Base-by-base conservation (phyloP, 2,329 filamentous ascomycete genomes). In the Mycosphaerella sp. region DNA sequence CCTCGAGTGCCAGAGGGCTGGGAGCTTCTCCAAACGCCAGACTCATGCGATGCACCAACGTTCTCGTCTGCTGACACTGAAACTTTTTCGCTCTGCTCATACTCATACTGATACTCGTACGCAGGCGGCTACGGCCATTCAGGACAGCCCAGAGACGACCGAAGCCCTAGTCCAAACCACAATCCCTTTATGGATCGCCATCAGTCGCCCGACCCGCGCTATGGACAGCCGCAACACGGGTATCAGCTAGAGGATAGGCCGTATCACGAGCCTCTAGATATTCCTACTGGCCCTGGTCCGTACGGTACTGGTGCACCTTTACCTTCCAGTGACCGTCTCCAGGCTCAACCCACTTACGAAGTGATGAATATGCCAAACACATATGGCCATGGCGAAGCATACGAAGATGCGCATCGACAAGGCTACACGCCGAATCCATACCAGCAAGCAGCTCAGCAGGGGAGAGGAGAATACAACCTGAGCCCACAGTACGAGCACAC, bases 231-330 rank as follows among this genome's bases (percentile, higher is more conserved):
- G 85, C 83, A 46, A 29, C 74, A 86, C 12, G 81, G 85, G 61
- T 95, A 95, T 70, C 87, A 95, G 68, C 79, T 95, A 45, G 85
- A 93, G 43, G 87, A 95, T 70, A 81, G 84, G 61, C 83, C 84
- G 7, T 91, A 89, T 68, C 78, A 71, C 60, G 64, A 71, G 45
- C 83, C 83, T 57, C 75, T 91, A 48, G 81, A 87, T 62, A 88
- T 89, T 68, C 86, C 85, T 55, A 79, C 81, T 72, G 83, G 80
- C 3, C 79, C 80, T 53, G 73, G 78, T 45, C 71, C 76, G 29
- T 59, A 54, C 39, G 45, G 41, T 72, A 71, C 23, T 26, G 54
- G 45, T 4, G 67, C 70, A 47, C 34, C 34, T 11, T 10, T 38
- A 38, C 10, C 34, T 38, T 75, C 85, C 1, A 84, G 83, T 65